Base-by-base conservation (phyloP, 2,329 filamentous ascomycete genomes). In the Cordyceps farinosa region DNA sequence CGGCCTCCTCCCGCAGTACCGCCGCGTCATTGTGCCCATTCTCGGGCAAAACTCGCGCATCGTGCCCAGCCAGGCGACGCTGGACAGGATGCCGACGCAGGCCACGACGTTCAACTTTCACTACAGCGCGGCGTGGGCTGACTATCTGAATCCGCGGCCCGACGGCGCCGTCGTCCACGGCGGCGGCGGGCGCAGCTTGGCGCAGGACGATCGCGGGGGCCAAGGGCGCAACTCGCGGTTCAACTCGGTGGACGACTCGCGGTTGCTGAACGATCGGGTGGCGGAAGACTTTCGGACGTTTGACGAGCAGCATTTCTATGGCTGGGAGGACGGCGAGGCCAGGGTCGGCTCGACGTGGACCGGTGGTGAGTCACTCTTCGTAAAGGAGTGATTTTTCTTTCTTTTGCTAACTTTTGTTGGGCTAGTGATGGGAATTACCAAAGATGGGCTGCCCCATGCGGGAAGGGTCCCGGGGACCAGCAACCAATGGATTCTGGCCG, bases 11-110 rank as follows among this genome's bases (percentile, higher is more conserved):
- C 65, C 64, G 3, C 60, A 66, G 30, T 67, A 64, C 50, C 55
- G 59, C 29, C 61, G 66, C 34, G 65, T 63, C 45, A 65, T 71
- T 45, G 64, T 70, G 10, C 69, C 70, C 13, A 56, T 70, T 54
- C 63, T 68, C 2, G 69, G 69, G 6, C 66, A 68, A 29, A 53
- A 56, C 38, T 56, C 38, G 5, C 5, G 66, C 22, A 58, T 56
- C 38, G 53, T 56, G n/a, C 53, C 53, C 36, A 42, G 29, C 36
- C 34, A 42, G 8, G 29, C 53, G 1, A 56, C 53, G 6, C 36
- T 42, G 2, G 30, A 32, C 4, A 11, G 17, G 9, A 1, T 42
- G 9, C 38, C 53, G 2, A 56, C 22, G 36, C 5, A 15, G 5
- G 34, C 36, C n/a, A 30, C n/a, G 22, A 56, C 53, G 11, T 56